Evolutionary conservation across 495 filamentous ascomycete species (phyloP), one percentile per base, ranked within the genome.

Genomic region (Jackrogersella multiformis): DNA sequence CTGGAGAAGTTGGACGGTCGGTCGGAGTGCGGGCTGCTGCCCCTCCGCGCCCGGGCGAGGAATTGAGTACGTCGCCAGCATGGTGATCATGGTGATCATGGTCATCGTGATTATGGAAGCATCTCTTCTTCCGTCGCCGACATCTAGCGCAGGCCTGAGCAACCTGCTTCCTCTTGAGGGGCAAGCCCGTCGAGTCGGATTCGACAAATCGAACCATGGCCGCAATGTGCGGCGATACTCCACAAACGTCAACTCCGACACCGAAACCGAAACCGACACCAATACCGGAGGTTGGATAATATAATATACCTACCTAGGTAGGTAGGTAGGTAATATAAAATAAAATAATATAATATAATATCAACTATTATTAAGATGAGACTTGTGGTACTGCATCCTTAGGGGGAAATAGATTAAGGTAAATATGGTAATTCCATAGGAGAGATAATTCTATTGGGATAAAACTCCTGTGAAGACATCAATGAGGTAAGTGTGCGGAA

Each of bases 131-230:
- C 30, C 77, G 75, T 23, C 77, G 80, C 18, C 81, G 77, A 64
- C 82, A 85, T 3, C 64, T 59, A 0, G 72, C 68, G 64, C 82
- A 85, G 4, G 82, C 82, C 16, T 81, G 78, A 1, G 73, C 70
- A 20, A 80, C 80, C 68, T 85, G 82, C 58, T 79, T 80, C 41
- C 82, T 67, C 66, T 84, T 85, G 34, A 80, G 61, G 26, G 80
- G 80, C 62, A 80, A 51, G 9, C 80, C 81, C 5, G 66, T 69
- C 3, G 70, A 71, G 66, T 83, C 79, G 15, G 80, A 74, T 48
- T 72, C 76, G 35, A 85, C 78, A 64, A 84, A 85, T 57, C 73
- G 77, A 45, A 83, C 76, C 58, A 70, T 75, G 58, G 32, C 42
- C 16, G 41, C 39, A 55, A 61, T 15, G 26, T 16, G 39, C 65